Evolutionary conservation across 306 rosid genomes (phyloP).

Genomic region (Medicago lupulina): DNA sequence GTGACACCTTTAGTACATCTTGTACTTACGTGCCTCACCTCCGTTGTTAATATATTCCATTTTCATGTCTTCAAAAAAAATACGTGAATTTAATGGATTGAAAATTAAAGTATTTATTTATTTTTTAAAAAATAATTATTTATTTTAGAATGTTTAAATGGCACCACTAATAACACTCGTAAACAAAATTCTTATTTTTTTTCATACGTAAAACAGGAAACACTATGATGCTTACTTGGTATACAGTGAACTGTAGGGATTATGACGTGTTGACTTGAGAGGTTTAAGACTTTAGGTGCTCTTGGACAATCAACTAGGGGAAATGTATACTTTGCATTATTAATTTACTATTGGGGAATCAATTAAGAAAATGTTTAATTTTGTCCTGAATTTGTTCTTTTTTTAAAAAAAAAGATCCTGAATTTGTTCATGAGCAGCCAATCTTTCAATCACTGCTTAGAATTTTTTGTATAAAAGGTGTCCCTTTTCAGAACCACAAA

Average conservation of each 20-base stretch:
- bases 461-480: not conserved
- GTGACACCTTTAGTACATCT: too few species aligned
- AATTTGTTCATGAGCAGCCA: constrained; percentile 7
- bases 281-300: not conserved
- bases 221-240: not conserved
- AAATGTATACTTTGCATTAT: not conserved
- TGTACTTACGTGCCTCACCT: too few species aligned
- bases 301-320: not conserved
- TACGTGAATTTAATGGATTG: too few species aligned
- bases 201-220: not conserved
- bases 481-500: constrained; percentile 36
- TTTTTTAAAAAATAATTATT: too few species aligned
- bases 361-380: not conserved
- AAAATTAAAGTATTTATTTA: too few species aligned
- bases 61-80: too few species aligned
- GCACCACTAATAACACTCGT: too few species aligned
- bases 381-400: not conserved
- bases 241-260: not conserved
- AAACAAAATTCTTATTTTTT: too few species aligned
- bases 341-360: not conserved
- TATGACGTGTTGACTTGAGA: constrained; percentile 11
- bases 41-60: too few species aligned
- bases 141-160: too few species aligned
- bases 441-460: not conserved
- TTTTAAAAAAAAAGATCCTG: too few species aligned